These are phyloP conservation scores for Aspergillus unguis DNA, from an alignment of 2,329 filamentous ascomycete genomes.

Conservation along the genomic window DNA sequence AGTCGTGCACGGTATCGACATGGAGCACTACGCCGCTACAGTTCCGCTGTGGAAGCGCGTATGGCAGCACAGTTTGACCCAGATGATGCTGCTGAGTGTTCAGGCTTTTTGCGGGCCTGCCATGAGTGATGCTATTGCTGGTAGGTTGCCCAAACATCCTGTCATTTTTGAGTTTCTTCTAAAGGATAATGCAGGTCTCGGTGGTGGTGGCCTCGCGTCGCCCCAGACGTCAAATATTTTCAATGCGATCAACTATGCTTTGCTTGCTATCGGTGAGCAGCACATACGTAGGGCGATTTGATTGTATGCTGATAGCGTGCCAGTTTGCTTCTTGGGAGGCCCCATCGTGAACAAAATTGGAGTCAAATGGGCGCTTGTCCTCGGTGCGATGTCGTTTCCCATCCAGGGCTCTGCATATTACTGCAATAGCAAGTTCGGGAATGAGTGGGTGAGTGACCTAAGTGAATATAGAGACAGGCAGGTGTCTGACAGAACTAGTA, in stretches of 20 bases:
- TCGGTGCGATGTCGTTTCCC: slow-evolving; percentile 43
- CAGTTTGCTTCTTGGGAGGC: slow-evolving; percentile 44
- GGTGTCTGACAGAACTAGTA: slow-evolving; percentile 21
- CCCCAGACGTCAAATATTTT: slow-evolving; percentile 45
- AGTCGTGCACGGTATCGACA: slow-evolving; percentile 28
- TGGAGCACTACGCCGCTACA: slow-evolving; percentile 16
- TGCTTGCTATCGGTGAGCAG: slow-evolving; percentile 29
- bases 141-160: slow-evolving; percentile 18
- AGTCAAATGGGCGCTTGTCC: slow-evolving; percentile 47
- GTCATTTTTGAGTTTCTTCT: too few relatives aligned
- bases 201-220: slow-evolving; percentile 47
- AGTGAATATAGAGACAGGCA: background rate
- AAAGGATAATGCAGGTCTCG: slow-evolving; percentile 28
- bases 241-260: slow-evolving; percentile 28
- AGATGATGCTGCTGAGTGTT: slow-evolving; percentile 49
- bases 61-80: slow-evolving; percentile 48
- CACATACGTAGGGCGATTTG: background rate
- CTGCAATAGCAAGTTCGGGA: slow-evolving; percentile 50
- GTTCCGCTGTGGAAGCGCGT: slow-evolving; percentile 44
- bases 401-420: slow-evolving; percentile 49
- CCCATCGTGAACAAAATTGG: slow-evolving; percentile 49
- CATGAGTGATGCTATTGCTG: slow-evolving; percentile 41
- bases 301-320: background rate
- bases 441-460: slow-evolving; percentile 34
- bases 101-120: slow-evolving; percentile 46